These are phyloP conservation scores for Clohesyomyces aquaticus DNA, from an alignment of 495 filamentous ascomycete species.

Conservation along the genomic window DNA sequence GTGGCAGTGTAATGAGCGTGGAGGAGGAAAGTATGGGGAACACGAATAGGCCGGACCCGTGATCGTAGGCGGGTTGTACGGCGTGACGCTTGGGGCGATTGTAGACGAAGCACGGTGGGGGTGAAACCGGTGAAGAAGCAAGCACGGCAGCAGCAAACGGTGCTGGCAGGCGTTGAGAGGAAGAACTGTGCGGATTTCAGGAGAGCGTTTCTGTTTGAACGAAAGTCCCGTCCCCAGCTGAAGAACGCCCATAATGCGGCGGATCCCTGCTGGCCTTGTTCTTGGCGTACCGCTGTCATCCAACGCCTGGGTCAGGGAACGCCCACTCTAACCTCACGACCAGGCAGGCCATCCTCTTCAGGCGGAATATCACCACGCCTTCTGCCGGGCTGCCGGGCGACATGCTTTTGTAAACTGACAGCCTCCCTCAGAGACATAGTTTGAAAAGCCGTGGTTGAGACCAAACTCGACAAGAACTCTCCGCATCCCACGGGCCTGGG, in stretches of 20 bases:
- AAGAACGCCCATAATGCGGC: slow-evolving; percentile 12
- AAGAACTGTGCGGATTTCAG: slow-evolving; percentile 17
- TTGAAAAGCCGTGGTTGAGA: too few species aligned
- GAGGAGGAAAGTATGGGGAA: slow-evolving; percentile 25
- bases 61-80: slow-evolving; percentile 1
- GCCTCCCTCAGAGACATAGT: neutral
- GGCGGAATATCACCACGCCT: neutral
- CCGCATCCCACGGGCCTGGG: too few species aligned
- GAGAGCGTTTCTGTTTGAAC: slow-evolving; percentile 12
- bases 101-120: neutral
- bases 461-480: too few species aligned
- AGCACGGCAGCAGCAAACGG: neutral
- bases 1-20: slow-evolving; percentile 21
- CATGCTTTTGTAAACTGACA: too few species aligned
- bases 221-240: slow-evolving; percentile 12
- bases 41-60: slow-evolving; percentile 18
- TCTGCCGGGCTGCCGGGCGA: too few species aligned
- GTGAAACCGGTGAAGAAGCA: neutral
- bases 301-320: slow-evolving; percentile 2
- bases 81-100: slow-evolving; percentile 24
- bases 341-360: neutral
- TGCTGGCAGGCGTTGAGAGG: slow-evolving; percentile 4
- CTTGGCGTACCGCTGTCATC: slow-evolving; percentile 16
- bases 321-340: neutral
- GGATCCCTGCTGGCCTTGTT: slow-evolving; percentile 9